Base-by-base conservation (phyloP, 2,329 filamentous ascomycete species). In the Hypoxylon sp. region DNA sequence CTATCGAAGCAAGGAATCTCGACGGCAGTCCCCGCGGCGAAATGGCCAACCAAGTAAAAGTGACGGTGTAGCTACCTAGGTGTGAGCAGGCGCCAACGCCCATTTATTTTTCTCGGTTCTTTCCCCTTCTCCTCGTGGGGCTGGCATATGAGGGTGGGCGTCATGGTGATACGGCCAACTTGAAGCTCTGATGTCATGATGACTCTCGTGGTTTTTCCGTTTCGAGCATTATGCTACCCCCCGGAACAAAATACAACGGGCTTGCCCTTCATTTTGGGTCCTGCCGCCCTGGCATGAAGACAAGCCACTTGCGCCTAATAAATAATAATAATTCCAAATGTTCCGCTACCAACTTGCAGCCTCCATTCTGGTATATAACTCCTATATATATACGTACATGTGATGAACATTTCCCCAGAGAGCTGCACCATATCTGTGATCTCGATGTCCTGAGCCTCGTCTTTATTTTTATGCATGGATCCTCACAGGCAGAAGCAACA, bases 131-230 rank as follows among this genome's bases (percentile, higher is more conserved):
- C 14, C 33, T 48, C 50, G 40, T 44, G 42, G 57, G 32, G 30
- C 24, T 49, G 3, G 4, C 49, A 30, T 26, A 42, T 22, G 30
- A 6, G 33, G 7, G 18, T 42, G 22, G 18, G 48, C 63, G 63
- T 69, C 66, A 66, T 62, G 52, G 42, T 69, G 66, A 69, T 56
- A 55, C 18, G 44, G 45, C 26, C 12, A 9, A 50, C 7, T 40
- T 20, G 30, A 49, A 28, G n/a, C 44, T 52, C 24, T 69, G 66
- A 69, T 67, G 66, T 69, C 61, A 67, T 69, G 2, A 69, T 69
- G 56, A 69, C 60, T 28, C 26, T 51, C 42, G 26, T 33, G 8
- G 7, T 50, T 51, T n/a, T 58, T 33, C 32, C 16, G 11, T 18
- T 49, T 55, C 36, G 11, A 22, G 44, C 46, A 49, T 54, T 30